Conservation (phyloP, 2,329 filamentous ascomycete genomes). For the Cordyceps cateniannulata region DNA sequence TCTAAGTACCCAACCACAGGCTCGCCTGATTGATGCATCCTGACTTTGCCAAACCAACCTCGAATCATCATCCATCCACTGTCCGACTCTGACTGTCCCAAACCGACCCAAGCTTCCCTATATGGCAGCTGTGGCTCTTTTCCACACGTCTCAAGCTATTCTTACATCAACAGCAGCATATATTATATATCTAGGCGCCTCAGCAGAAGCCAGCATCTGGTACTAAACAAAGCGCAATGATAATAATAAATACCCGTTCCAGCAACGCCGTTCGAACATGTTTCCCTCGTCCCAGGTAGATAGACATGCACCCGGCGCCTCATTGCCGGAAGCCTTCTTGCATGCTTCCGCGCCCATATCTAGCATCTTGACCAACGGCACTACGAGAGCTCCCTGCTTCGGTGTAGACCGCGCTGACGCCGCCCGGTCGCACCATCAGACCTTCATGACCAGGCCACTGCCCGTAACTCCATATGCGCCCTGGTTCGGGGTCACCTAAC, state of each 20-base stretch:
- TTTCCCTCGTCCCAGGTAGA: background rate
- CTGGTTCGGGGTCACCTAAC: background rate
- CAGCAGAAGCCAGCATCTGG: background rate
- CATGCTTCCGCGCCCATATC: conserved; percentile 5
- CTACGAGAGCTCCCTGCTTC: background rate
- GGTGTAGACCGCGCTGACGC: background rate
- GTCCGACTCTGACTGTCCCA: background rate
- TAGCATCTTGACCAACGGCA: background rate
- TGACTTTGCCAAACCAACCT: background rate
- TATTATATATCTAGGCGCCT: background rate
- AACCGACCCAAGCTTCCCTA: background rate
- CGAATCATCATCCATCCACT: background rate
- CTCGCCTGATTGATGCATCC: background rate
- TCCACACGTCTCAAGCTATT: background rate
- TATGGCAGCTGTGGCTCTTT: background rate
- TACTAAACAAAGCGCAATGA: background rate
- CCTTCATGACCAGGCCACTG: background rate
- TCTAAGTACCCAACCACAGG: too few relatives aligned
- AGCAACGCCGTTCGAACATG: background rate
- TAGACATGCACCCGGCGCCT: background rate
- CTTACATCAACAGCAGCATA: background rate
- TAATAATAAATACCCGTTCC: background rate
- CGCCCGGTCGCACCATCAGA: background rate
- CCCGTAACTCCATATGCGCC: background rate
- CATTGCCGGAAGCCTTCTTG: conserved; percentile 2